These are phyloP conservation scores for Rhodomyrtus tomentosa DNA, from an alignment of 345 rosid species.

Conservation along the genomic window DNA sequence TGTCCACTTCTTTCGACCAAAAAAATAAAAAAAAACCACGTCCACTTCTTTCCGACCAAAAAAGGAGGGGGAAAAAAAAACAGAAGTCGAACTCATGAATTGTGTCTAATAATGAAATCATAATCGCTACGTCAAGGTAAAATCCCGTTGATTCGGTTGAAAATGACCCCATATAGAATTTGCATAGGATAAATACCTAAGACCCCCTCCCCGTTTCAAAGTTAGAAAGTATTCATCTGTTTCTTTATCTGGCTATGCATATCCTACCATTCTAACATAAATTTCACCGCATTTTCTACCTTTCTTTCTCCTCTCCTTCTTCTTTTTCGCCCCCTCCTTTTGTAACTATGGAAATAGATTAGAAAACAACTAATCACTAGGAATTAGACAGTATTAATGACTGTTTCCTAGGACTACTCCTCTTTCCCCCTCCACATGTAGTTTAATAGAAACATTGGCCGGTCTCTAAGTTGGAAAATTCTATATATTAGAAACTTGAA, in stretches of 20 bases:
- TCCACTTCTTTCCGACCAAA: neutral
- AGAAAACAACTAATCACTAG: neutral
- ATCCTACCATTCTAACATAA: neutral
- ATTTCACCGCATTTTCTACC: neutral
- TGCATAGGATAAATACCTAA: neutral
- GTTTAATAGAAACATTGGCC: neutral
- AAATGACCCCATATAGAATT: neutral
- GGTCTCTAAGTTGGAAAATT: neutral
- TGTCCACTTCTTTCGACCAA: neutral
- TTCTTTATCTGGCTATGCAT: neutral
- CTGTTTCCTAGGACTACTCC: neutral
- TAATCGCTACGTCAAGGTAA: neutral
- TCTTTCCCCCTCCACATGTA: neutral
- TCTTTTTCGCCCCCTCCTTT: neutral
- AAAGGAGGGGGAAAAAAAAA: neutral
- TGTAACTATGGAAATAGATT: neutral
- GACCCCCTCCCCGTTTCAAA: neutral
- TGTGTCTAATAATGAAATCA: neutral
- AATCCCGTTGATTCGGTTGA: neutral
- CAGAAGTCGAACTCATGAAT: neutral
- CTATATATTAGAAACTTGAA: neutral
- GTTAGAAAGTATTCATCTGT: neutral
- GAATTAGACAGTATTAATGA: neutral
- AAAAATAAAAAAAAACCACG: neutral
- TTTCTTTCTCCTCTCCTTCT: neutral